phyloP scores from a whole-genome alignment of 2,329 filamentous ascomycete species.

The Hymenoscyphus fructigenus region DNA sequence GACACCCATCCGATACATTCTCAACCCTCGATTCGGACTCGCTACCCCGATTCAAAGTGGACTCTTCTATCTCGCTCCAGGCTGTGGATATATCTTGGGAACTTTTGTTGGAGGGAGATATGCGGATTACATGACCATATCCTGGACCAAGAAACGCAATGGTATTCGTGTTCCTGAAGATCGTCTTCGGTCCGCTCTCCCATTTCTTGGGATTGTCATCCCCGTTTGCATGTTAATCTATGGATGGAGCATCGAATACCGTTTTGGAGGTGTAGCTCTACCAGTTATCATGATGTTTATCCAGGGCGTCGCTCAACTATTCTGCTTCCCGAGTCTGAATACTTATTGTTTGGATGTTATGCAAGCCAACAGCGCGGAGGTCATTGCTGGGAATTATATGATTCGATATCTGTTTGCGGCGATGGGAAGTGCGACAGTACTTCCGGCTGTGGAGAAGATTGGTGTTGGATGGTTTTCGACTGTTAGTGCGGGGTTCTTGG shows the following conservation, averaged over 20 bases:
- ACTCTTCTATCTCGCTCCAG: conserved; percentile 73
- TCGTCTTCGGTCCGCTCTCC: conserved; percentile 58
- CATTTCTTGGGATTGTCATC: conserved; percentile 56
- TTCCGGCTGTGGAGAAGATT: conserved; percentile 71
- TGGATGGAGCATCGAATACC: conserved; percentile 57
- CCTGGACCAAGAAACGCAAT: conserved; percentile 58
- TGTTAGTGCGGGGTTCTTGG: conserved; percentile 59
- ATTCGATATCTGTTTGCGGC: conserved; percentile 75
- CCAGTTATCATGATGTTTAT: conserved; percentile 73
- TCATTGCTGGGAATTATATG: conserved; percentile 79
- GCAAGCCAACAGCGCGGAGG: conserved; percentile 67
- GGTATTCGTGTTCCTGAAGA: conserved; percentile 67
- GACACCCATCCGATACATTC: conserved; percentile 68
- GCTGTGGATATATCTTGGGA: conserved; percentile 66
- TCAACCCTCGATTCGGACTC: conserved; percentile 72
- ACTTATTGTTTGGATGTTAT: conserved; percentile 84
- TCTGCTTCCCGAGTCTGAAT: conserved; percentile 74
- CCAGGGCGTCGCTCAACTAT: conserved; percentile 72
- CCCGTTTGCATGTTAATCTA: conserved; percentile 67
- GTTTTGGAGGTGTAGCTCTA: conserved; percentile 53
- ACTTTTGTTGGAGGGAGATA: conserved; percentile 73
- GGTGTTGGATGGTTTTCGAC: conserved; percentile 83
- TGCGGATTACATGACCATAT: conserved; percentile 65
- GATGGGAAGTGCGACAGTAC: conserved; percentile 65
- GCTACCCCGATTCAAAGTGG: conserved; percentile 65